Evolutionary conservation across 345 rosid species (phyloP), one percentile per base, ranked within the genome.

Genomic region (Euphorbia lathyris): DNA sequence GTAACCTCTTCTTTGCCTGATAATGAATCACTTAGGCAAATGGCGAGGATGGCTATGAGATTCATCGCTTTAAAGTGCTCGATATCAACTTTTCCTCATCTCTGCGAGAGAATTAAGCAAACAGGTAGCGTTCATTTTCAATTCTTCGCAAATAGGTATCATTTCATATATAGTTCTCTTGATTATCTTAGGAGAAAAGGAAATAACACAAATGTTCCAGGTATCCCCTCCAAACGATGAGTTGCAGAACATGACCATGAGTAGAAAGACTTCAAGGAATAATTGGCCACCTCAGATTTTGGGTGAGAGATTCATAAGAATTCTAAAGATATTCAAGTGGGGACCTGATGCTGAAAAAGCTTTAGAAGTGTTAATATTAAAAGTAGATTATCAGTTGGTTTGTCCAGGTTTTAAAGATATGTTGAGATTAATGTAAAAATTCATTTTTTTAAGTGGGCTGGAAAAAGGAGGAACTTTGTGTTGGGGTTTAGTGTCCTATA

Each of bases 311-410:
- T 95, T 95, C 77, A 85, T 88, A 26, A 86, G 97, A 71, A 92
- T 95, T 66, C 63, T 92, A 80, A 95, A 90, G 81, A 95, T 95
- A 75, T 95, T 94, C 78, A 91, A 94, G 78, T 94, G 98, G 98
- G 98, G 98, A 32, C 88, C 89, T 36, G 98, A 94, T 65, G 97
- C 98, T 10, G 98, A 91, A 76, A 91, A 87, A 81, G 97, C 98
- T 8, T 1, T 94, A 57, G 97, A 89, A 79, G 97, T 91, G 65
- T 84, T 94, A 14, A 94, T 88, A 75, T 63, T 94, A 72, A 94
- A 80, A 80, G 94, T 94, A 29, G 96, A 94, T 72, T 91, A 85
- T 40, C 80, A 90, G 43, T 63, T 91, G 68, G 90, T 94, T 66
- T 85, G n/a, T 85, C 29, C 84, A 91, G 17, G 82, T 91, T 65